Base-by-base conservation (phyloP, 805 yeast species). In the Lipomyces mesembrius region DNA sequence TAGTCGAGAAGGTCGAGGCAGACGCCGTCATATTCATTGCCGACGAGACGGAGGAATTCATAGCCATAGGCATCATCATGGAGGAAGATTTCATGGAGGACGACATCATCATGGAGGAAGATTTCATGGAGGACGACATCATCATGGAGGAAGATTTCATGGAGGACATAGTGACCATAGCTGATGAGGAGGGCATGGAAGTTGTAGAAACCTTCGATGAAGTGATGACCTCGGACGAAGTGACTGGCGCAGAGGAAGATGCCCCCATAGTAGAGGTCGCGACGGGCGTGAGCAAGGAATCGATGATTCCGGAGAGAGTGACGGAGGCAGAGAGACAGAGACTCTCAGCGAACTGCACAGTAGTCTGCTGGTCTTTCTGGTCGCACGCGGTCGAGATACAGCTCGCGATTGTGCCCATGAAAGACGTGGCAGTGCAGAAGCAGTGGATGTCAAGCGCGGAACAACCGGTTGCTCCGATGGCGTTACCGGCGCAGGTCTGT, bases 281-380 rank as follows among this genome's bases (percentile, higher is more conserved):
- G 32, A 63, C 59, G 25, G 65, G 22, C 37, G 66, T 25, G 35
- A 66, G 62, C 25, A 67, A 58, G 35, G 64, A 25, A 34, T 54
- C 60, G 25, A 61, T 63, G 11, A 37, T 5, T 46, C 60, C 61
- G 46, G 62, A 55, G 43, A 70, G 43, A 27, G 71, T 70, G 56
- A 70, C 73, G 43, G 52, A 52, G 32, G 67, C 65, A 17, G 61
- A 11, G 51, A 62, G 51, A 64, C 69, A 66, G 35, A 70, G 62
- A 29, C 51, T 34, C 57, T 67, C 61, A 37, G 73, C 71, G 52
- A 39, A 67, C 61, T 55, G 53, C 52, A 59, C 22, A 29, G 64
- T 68, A 22, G 66, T 43, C 59, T 67, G 46, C 62, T 65, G 67
- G 43, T 65, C 73, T n/a, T 66, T 68, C 9, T 65, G 6, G 46